Base-by-base conservation (phyloP, 2,329 filamentous ascomycete genomes). In the Malbranchea zuffiana region DNA sequence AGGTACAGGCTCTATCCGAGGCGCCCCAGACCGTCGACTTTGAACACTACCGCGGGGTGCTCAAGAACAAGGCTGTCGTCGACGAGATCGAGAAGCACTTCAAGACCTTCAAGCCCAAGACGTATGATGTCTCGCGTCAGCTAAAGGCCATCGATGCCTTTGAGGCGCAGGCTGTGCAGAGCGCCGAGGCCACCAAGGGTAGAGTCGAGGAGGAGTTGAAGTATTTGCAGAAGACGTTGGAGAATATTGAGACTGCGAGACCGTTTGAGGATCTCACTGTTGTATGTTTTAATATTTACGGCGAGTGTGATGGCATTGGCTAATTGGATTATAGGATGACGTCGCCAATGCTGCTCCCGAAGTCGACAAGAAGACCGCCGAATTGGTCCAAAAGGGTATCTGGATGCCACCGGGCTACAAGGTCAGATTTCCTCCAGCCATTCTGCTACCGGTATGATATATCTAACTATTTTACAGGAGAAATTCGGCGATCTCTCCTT, bases 371-470 rank as follows among this genome's bases (percentile, higher is more conserved):
- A 92, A 92, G 75, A 94, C 88, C 54, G 70, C 79, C 56, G 79
- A 90, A 69, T 78, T 98, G 62, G 87, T 98, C 49, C 84, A 84
- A 66, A 95, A 92, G 80, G 88, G 88, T 65, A 84, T 86, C 78
- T 98, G 90, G 90, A 76, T 80, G 71, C 87, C 94, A 59, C 87
- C 90, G 47, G 90, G 90, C 62, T 98, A 98, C 82, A 94, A 95
- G 85, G 88, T 88, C 71, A 55, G 80, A 66, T 5, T 19, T 17
- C 10, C 20, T n/a, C 18, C 19, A 28, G 30, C 10, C 19, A 15
- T 16, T 6, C 5, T 1, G 5, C 21, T 30, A 23, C 5, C 16
- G 16, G n/a, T 23, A 21, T 16, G 29, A 10, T n/a, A 15, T 25
- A 24, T 31, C 28, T 24, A 6, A 25, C 15, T 38, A 38, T 44